Conservation (phyloP, 2,329 filamentous ascomycete species). For the Davidsoniella australis region DNA sequence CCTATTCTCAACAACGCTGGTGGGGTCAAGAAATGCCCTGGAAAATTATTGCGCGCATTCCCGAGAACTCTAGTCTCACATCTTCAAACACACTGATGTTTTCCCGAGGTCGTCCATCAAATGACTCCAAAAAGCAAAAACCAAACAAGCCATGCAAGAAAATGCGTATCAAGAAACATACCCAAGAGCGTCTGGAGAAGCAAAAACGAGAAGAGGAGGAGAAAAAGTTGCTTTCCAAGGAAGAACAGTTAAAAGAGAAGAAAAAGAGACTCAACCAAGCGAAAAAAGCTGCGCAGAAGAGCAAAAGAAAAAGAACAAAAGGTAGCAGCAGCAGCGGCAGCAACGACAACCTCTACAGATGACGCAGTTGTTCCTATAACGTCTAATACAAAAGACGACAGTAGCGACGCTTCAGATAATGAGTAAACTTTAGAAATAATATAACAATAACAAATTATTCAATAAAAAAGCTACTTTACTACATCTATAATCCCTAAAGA, state of each 20-base stretch:
- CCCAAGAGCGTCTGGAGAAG: slow-evolving; percentile 25
- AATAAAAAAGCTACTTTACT: too few species aligned
- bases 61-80: slow-evolving; percentile 19
- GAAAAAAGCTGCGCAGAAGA: slow-evolving; percentile 42
- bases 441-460: too few species aligned
- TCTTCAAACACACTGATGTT: slow-evolving; percentile 7
- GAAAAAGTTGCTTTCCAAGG: slow-evolving; percentile 25
- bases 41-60: slow-evolving; percentile 31
- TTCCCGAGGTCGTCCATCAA: not conserved
- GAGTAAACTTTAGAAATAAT: not conserved
- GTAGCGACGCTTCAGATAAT: not conserved
- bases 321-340: slow-evolving; percentile 15
- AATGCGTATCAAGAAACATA: slow-evolving; percentile 33
- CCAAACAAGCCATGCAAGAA: slow-evolving; percentile 35
- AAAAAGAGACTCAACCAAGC: slow-evolving; percentile 43
- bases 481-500: too few species aligned
- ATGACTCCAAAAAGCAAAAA: slow-evolving; percentile 1
- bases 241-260: slow-evolving; percentile 36
- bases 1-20: slow-evolving; percentile 24
- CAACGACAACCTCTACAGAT: slow-evolving; percentile 14
- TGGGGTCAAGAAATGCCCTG: slow-evolving; percentile 47
- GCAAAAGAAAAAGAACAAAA: slow-evolving; percentile 41
- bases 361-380: not conserved
- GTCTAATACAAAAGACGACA: too few species aligned
- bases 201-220: slow-evolving; percentile 23